Evolutionary conservation across 495 filamentous ascomycete species (phyloP), one percentile per base, ranked within the genome.

Genomic region (Aspergillus asperescens): DNA sequence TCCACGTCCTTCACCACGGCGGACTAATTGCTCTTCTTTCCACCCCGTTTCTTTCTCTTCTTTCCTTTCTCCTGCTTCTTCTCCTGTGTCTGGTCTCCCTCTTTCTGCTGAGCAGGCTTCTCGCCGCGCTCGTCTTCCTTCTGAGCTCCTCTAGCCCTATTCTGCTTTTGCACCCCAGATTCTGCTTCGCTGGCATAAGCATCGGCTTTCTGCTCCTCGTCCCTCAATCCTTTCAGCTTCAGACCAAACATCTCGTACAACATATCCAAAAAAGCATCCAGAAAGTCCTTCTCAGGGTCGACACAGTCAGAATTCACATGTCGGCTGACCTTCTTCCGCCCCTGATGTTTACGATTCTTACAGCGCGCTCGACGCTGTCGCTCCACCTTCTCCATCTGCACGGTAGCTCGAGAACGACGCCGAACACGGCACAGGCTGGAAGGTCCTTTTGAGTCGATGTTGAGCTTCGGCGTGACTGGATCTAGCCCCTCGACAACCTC

Each of bases 261-360:
- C 6, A 54, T 13, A 0, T 29, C 50, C 23, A 38, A 15, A 27
- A 24, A 37, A 1, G 25, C 2, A 35, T 39, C 47, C n/a, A 55
- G 18, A 35, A 59, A 47, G 29, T 59, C 56, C n/a, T 35, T 35
- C 13, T 59, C 42, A 9, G 48, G 48, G 13, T 55, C 48, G 29
- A 16, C 15, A 34, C 56, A 59, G 23, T 43, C 23, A 18, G 24
- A 2, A 7, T 35, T 23, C 23, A 8, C 12, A n/a, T 19, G 4
- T 12, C 20, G 19, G 20, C 1, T 4, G 22, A 4, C 7, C 3
- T 5, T 25, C n/a, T 7, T 18, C 16, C 15, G 7, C 16, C 6
- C 42, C 31, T 6, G 31, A 43, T 20, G 12, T 12, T 24, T 24
- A 23, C 16, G 27, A 34, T 7, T 28, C 24, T 13, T 7, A 6